Base-by-base conservation (phyloP, 331 rosid species). In the Quercus phellos region DNA sequence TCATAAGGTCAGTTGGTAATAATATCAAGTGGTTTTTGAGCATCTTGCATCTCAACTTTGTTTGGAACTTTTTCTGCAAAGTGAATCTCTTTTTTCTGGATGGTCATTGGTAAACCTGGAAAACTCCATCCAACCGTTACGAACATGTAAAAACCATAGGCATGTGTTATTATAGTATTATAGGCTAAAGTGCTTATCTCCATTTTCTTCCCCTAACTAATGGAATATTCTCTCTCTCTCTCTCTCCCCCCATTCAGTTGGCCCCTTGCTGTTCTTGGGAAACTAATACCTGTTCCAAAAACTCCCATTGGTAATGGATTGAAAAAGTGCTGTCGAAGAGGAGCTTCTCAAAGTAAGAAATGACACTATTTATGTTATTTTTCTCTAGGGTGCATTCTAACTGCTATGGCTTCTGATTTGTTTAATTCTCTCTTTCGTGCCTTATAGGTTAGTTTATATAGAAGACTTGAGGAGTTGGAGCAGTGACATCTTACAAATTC, bases 191-290 rank as follows among this genome's bases (percentile, higher is more conserved):
- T 27, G 17, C 56, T 59, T 70, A 61, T 55, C 56, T 70, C 46
- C 32, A 11, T 69, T 46, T 35, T 19, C 22, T 17, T 30, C 55
- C 27, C 14, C 24, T 4, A 11, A 24, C 59, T 70, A 54, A 54
- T 55, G 26, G 27, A 18, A 29, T 27, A 1, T 13, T 43, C 29
- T 24, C 56, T 66, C 51, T 35, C 54, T 61, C 9, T 10, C 30
- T 46, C 26, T 24, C 26, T 24, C 26, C 51, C 38, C 24, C 60
- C 51, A 11, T 46, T 59, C 89, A 94, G 99, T 80, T 94, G 97
- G 99, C 98, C 99, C 76, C 97, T 94, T 27, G 97, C 97, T 7
- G 82, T 85, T 67, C 3, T 90, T 19, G 99, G 97, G 76, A 94
- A 94, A 76, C 51, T 86, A 74, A 81, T 94, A 60, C 99, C 90